Base-by-base conservation (phyloP, 805 yeast species). In the Candida pseudofarinosa region DNA sequence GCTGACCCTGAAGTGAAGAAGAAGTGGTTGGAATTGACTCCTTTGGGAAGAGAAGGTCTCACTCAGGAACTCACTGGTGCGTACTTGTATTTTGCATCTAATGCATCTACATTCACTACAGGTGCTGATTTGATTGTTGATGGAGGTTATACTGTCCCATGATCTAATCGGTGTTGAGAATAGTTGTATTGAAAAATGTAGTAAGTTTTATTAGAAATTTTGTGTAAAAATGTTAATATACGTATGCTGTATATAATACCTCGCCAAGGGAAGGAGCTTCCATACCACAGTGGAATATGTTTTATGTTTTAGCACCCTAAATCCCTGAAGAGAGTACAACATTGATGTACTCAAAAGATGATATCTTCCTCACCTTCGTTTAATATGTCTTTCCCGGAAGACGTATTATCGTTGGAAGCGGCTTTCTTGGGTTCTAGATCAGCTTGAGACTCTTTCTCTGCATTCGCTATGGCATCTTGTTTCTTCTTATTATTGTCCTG, bases 291-390 rank as follows among this genome's bases (percentile, higher is more conserved):
- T 30, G 39, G 38, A 42, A n/a, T n/a, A n/a, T 19, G 12, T 19
- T 28, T n/a, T 33, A 8, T n/a, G 13, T 33, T 14, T n/a, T n/a
- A n/a, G n/a, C n/a, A n/a, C n/a, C n/a, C n/a, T n/a, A n/a, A n/a
- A n/a, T n/a, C n/a, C n/a, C n/a, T n/a, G n/a, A n/a, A n/a, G n/a
- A 23, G 10, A 23, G 28, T 7, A 10, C 28, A 23, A 7, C 28
- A 23, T 23, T 10, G 28, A 10, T 23, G 10, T 23, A 23, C 6
- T 23, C 28, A 69, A 48, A 70, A 70, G 38, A 68, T 68, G 41
- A 73, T 73, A 48, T 73, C 79, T 39, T 72, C 76, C 47, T 73
- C 77, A 20, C 60, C 59, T 44, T 73, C 72, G 38, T 69, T 53
- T 38, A 69, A 65, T 26, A 68, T 53, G 40, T 67, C 65, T 43